Evolutionary conservation across 768 basidiomycete species (phyloP).

Genomic region (Tephrocybe sp.): DNA sequence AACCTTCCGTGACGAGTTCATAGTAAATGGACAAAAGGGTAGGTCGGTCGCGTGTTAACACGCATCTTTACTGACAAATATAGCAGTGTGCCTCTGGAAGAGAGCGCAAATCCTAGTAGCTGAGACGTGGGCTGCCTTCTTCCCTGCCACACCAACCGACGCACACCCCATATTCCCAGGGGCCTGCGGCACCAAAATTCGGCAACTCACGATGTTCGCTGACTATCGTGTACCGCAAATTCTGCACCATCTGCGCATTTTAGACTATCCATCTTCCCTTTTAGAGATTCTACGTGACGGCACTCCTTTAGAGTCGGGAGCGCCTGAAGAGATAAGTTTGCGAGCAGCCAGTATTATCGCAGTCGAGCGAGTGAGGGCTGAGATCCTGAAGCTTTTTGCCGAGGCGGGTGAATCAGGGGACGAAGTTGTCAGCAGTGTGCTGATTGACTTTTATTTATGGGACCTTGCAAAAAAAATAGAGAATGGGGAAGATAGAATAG

Average conservation of each 20-base stretch:
- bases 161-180: slow-evolving; percentile 76
- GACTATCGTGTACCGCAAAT: slow-evolving; percentile 93
- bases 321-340: slow-evolving; percentile 70
- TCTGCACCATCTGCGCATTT: slow-evolving; percentile 75
- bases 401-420: slow-evolving; percentile 22
- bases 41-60: neutral
- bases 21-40: slow-evolving; percentile 60
- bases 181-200: slow-evolving; percentile 52
- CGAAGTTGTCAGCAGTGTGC: slow-evolving; percentile 60
- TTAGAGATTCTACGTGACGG: slow-evolving; percentile 45
- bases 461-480: slow-evolving; percentile 80
- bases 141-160: slow-evolving; percentile 44
- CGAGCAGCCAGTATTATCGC: slow-evolving; percentile 79
- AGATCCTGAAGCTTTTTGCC: slow-evolving; percentile 43
- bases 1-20: slow-evolving; percentile 69
- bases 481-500: slow-evolving; percentile 52
- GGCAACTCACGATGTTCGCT: slow-evolving; percentile 87
- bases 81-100: slow-evolving; percentile 80
- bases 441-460: slow-evolving; percentile 93
- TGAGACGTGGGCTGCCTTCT: slow-evolving; percentile 91
- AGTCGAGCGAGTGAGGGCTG: slow-evolving; percentile 69
- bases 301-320: slow-evolving; percentile 49
- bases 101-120: slow-evolving; percentile 90
- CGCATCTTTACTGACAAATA: neutral
- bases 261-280: slow-evolving; percentile 67